Evolutionary conservation across 345 rosid species (phyloP).

Genomic region (Gossypium thurberi): DNA sequence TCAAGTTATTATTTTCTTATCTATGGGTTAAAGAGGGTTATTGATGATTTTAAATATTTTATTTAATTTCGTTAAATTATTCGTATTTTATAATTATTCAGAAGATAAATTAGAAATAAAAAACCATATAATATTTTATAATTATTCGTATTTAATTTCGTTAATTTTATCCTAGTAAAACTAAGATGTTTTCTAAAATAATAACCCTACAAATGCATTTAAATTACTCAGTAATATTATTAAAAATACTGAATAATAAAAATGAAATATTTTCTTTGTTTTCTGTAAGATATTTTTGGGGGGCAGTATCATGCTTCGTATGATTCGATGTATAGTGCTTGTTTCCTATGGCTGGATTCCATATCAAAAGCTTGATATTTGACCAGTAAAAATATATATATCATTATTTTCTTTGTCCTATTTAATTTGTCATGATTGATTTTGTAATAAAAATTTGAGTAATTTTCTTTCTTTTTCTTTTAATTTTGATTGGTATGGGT

Average conservation of each 20-base stretch:
- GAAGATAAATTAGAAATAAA: not conserved
- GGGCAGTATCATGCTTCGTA: too few species aligned
- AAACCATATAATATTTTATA: not conserved
- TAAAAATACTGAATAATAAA: not conserved
- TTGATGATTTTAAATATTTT: rapidly evolving
- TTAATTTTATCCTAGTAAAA: not conserved
- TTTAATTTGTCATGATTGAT: not conserved
- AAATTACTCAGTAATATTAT: too few species aligned
- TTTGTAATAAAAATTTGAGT: not conserved
- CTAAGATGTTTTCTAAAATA: not conserved
- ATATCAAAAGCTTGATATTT: not conserved
- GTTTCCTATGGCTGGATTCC: not conserved
- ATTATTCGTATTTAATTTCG: not conserved
- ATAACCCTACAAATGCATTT: not conserved
- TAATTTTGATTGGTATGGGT: rapidly evolving
- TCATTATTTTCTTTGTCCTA: not conserved
- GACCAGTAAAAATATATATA: not conserved
- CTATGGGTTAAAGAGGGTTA: rapidly evolving
- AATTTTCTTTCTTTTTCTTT: too few species aligned
- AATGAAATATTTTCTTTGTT: not conserved
- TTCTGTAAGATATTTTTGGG: not conserved
- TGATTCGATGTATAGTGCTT: not conserved
- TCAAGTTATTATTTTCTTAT: rapidly evolving
- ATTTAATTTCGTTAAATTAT: too few species aligned
- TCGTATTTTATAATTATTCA: too few species aligned